Conservation (phyloP, 768 basidiomycete species). For the Epithele typhae region DNA sequence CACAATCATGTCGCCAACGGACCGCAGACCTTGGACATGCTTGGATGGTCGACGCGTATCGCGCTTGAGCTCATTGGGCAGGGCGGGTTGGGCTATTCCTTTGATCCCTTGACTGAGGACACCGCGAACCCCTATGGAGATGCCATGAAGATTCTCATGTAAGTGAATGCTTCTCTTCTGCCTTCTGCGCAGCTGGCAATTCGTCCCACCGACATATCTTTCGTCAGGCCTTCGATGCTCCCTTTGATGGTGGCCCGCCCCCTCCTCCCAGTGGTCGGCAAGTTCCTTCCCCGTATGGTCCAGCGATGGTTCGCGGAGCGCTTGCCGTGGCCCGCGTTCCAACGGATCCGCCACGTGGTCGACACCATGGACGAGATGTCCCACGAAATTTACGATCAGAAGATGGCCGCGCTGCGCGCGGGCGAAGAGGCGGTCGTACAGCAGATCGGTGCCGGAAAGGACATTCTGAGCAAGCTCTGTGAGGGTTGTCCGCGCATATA, state of each 20-base stretch:
- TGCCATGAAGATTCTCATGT: slow-evolving; percentile 17
- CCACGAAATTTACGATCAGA: slow-evolving; percentile 33
- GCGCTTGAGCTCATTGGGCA: slow-evolving; percentile 17
- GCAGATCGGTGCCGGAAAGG: slow-evolving; percentile 32
- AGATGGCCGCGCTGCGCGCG: slow-evolving; percentile 26
- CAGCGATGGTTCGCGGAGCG: slow-evolving; percentile 39
- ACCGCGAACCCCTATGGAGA: slow-evolving; percentile 11
- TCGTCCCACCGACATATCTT: neutral
- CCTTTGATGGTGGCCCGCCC: slow-evolving; percentile 33
- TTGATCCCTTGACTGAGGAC: slow-evolving; percentile 15
- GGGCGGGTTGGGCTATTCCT: slow-evolving; percentile 18
- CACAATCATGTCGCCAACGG: neutral
- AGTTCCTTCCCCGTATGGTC: slow-evolving; percentile 36
- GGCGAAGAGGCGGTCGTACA: slow-evolving; percentile 23
- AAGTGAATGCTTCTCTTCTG: slow-evolving; percentile 1
- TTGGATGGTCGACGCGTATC: slow-evolving; percentile 15
- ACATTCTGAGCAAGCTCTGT: slow-evolving; percentile 48
- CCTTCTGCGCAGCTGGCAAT: neutral
- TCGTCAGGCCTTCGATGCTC: slow-evolving; percentile 23
- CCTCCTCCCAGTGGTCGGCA: slow-evolving; percentile 40
- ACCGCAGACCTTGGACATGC: slow-evolving; percentile 11
- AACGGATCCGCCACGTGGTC: slow-evolving; percentile 38
- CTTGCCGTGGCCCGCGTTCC: slow-evolving; percentile 34
- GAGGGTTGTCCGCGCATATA: no score
- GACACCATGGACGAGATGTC: slow-evolving; percentile 44